phyloP scores from a whole-genome alignment of 305 asterid genomes.

The Plantago rigida region DNA sequence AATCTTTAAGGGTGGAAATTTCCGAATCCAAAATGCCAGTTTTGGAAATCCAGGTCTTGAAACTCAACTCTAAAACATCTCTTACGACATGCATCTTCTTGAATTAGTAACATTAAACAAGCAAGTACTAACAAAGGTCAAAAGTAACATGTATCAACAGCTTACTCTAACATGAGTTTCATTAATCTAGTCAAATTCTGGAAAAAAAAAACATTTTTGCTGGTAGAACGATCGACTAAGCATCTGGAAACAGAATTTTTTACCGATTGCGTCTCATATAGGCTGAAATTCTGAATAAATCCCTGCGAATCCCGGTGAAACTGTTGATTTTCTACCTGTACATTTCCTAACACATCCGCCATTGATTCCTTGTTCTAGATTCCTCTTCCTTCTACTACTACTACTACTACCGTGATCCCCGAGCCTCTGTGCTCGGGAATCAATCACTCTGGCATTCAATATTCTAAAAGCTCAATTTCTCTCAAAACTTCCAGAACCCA shows the following conservation, averaged over 20 bases:
- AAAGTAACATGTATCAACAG: conserved; percentile 7
- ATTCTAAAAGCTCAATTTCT: conserved; percentile 25
- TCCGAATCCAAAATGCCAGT: no score
- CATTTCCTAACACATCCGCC: conserved; percentile 35
- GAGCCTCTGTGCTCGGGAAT: conserved; percentile 79
- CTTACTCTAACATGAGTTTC: conserved; percentile 14
- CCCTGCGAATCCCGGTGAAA: conserved; percentile 36
- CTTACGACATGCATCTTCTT: neutral
- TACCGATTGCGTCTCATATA: conserved; percentile 93
- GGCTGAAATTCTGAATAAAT: conserved; percentile 87
- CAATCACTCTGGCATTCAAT: conserved; percentile 65
- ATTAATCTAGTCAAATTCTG: conserved; percentile 8
- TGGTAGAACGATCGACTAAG: conserved; percentile 19
- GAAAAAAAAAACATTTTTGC: conserved; percentile 14
- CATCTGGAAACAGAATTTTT: conserved; percentile 15
- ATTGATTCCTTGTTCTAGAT: conserved; percentile 13
- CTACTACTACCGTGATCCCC: conserved; percentile 42
- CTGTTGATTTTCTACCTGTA: conserved; percentile 24
- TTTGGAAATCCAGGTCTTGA: neutral
- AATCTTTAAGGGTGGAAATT: neutral
- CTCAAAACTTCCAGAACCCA: conserved; percentile 34
- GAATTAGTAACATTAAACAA: conserved; percentile 16
- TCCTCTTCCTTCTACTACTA: neutral
- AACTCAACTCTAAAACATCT: conserved; percentile 1
- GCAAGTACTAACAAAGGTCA: neutral